Evolutionary conservation across 805 yeast species (phyloP), one percentile per base, ranked within the genome.

Genomic region (Priceomyces carsonii): DNA sequence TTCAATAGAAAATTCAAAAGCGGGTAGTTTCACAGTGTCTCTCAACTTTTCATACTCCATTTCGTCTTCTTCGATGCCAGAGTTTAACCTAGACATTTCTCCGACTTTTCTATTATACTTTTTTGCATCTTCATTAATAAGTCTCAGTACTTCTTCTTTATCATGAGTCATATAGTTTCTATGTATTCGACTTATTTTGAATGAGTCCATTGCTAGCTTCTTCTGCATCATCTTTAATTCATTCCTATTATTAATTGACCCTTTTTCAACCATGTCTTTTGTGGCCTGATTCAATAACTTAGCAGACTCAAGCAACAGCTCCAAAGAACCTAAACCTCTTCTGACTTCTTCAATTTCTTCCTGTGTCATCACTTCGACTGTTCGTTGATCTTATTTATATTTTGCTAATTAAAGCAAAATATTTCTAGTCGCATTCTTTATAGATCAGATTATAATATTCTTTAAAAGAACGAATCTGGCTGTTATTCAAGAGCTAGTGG

Each of bases 151-250:
- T 26, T 40, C 32, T 3, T 35, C 32, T 19, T 44, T 26, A 29
- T 63, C 60, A 62, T 62, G 59, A 14, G 46, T 51, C 42, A 60
- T 57, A 44, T 50, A 59, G 5, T 47, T 50, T 29, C 50, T 46
- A 27, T 63, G 67, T 29, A 59, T 49, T 38, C 50, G 53, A 40
- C 51, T 63, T 26, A 62, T 54, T 16, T 50, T 35, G 39, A 61
- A 63, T 16, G 72, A 65, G 36, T 65, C 72, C 12, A 66, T 43
- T 2, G 64, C 44, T 26, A 48, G 50, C 25, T 48, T 39, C 36
- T 45, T 52, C 31, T 47, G 47, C 8, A 41, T 32, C 21, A 30
- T 32, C 30, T 22, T 38, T 5, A 43, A 18, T 21, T 29, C 39
- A 12, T 29, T 29, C 13, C 15, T 17, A 8, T 21, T 38, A 21